Conservation (phyloP, 768 basidiomycete genomes). For the Scleroderma bovista region DNA sequence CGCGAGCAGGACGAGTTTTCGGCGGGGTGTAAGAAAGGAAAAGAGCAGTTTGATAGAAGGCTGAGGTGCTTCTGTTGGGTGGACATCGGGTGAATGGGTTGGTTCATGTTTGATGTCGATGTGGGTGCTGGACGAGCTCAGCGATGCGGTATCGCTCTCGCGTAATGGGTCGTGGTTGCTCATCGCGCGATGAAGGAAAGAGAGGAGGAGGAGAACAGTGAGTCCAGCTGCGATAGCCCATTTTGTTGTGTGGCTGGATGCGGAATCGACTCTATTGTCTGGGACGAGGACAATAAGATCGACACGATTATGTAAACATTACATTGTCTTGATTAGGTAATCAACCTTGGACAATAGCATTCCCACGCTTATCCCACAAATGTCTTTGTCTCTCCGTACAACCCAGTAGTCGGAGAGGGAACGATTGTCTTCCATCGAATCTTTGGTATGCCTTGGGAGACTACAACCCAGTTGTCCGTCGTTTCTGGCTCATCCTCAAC, state of each 20-base stretch:
- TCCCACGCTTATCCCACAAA: not conserved
- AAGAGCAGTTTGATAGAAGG: constrained; percentile 66
- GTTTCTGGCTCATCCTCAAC: too few relatives aligned
- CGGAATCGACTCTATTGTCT: not conserved
- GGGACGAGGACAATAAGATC: not conserved
- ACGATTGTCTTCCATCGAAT: too few relatives aligned
- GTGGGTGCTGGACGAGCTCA: not conserved
- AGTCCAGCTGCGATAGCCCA: not conserved
- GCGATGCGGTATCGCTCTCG: not conserved
- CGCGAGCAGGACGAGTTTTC: constrained; percentile 49
- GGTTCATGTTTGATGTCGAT: not conserved
- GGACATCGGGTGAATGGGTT: constrained; percentile 8
- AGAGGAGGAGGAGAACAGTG: not conserved
- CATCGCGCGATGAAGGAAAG: not conserved
- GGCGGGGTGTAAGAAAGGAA: constrained; percentile 52
- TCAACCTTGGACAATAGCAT: not conserved
- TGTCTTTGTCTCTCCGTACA: not conserved
- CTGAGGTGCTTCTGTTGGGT: constrained; percentile 25
- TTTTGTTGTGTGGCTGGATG: not conserved
- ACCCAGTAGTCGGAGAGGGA: too few relatives aligned
- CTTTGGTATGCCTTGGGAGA: too few relatives aligned
- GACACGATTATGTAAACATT: not conserved
- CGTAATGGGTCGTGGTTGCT: not conserved
- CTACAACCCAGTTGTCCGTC: too few relatives aligned
- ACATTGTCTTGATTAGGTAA: not conserved